These are phyloP conservation scores for Corinectria fuckeliana DNA, from an alignment of 2,329 filamentous ascomycete genomes.

Conservation along the genomic window DNA sequence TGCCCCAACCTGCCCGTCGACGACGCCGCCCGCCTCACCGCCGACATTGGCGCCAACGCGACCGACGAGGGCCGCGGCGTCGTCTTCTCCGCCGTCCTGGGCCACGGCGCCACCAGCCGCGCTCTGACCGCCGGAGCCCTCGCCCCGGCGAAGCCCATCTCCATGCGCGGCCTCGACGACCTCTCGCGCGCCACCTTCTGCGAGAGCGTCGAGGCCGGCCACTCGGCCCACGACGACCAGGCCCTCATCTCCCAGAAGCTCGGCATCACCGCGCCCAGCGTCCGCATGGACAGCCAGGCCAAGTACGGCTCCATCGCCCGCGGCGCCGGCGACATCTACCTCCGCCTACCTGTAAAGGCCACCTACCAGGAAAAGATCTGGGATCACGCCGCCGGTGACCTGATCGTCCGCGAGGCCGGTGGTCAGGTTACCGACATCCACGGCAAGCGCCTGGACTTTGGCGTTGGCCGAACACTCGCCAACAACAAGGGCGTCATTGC, in stretches of 20 bases:
- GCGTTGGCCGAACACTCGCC: conserved; percentile 81
- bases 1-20: conserved; percentile 95
- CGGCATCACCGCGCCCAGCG: conserved; percentile 86
- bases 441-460: conserved; percentile 86
- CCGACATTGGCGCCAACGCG: conserved; percentile 76
- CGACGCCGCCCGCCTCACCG: conserved; percentile 66
- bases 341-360: conserved; percentile 83
- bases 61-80: conserved; percentile 82
- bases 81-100: conserved; percentile 82
- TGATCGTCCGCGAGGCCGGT: conserved; percentile 93
- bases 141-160: conserved; percentile 66
- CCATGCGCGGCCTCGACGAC: conserved; percentile 78
- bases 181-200: conserved; percentile 89
- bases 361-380: conserved; percentile 99
- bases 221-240: conserved; percentile 89
- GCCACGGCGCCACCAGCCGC: conserved; percentile 80
- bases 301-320: conserved; percentile 97
- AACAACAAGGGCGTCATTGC: conserved; percentile 95
- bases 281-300: conserved; percentile 96
- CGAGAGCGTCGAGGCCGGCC: conserved; percentile 92
- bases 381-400: conserved; percentile 95
- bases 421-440: conserved; percentile 89
- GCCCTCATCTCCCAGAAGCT: conserved; percentile 79
- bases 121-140: conserved; percentile 66
- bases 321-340: conserved; percentile 92